These are phyloP conservation scores for Leccinum subrobustum DNA, from an alignment of 1,284 basidiomycete genomes.

Conservation along the genomic window DNA sequence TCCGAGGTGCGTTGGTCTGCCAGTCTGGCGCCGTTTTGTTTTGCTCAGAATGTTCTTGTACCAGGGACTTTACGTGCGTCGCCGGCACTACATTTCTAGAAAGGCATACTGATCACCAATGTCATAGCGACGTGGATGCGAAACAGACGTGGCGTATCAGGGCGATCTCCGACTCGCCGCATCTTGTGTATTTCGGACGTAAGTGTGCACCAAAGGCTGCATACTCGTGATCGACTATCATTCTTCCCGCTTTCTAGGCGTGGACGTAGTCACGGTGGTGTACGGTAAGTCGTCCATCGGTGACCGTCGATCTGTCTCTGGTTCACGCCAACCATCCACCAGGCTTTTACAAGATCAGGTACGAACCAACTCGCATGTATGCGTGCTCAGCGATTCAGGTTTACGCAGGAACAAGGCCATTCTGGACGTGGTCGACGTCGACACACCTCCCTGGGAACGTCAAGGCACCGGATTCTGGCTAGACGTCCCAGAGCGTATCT, in stretches of 20 bases:
- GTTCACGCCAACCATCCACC: background rate
- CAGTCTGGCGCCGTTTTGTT: background rate
- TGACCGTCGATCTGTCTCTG: background rate
- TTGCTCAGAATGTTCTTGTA: conserved; percentile 6
- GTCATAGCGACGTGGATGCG: conserved; percentile 75
- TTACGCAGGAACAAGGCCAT: conserved; percentile 58
- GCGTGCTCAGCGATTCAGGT: background rate
- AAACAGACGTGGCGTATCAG: conserved; percentile 77
- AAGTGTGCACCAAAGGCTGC: conserved; percentile 29
- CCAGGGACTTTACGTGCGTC: conserved; percentile 70
- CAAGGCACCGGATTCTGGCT: conserved; percentile 84
- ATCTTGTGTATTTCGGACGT: conserved; percentile 75
- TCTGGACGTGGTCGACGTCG: conserved; percentile 78
- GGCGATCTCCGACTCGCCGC: conserved; percentile 59
- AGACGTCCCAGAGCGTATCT: conserved; percentile 63
- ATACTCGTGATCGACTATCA: background rate
- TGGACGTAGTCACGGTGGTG: conserved; percentile 72
- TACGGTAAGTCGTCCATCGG: conserved; percentile 55
- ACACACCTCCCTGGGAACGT: conserved; percentile 78
- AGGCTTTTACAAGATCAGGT: conserved; percentile 69
- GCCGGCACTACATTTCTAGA: background rate
- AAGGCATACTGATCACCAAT: background rate
- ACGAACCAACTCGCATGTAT: background rate
- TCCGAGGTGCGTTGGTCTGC: conserved; percentile 52
- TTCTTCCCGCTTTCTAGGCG: conserved; percentile 38